A percentile compares a stretch with the other conserved stretches of the same genome.
Conservation (phyloP, 495 filamentous ascomycete genomes). For the Paragyromitra xinjiangensis region DNA sequence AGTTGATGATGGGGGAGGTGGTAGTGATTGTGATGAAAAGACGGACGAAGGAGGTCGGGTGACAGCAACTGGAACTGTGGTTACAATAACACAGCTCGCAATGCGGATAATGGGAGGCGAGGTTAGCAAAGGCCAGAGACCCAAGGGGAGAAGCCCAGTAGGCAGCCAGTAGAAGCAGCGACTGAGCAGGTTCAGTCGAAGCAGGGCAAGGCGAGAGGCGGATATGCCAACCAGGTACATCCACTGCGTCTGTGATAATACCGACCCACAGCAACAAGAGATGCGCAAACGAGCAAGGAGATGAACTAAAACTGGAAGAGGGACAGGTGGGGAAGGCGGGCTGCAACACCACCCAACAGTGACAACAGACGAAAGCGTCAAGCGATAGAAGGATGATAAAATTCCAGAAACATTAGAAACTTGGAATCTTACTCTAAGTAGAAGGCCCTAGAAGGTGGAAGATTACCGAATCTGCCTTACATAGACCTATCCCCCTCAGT, state of each 20-base stretch:
- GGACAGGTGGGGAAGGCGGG: neutral
- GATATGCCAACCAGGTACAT: conserved; percentile 24
- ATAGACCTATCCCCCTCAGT: neutral
- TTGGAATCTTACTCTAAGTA: no score
- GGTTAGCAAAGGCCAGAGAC: neutral
- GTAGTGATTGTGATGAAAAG: neutral
- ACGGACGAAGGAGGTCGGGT: neutral
- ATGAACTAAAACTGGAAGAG: neutral
- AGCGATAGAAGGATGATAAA: conserved; percentile 1
- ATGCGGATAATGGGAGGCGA: neutral
- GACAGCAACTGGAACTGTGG: neutral
- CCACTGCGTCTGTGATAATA: neutral
- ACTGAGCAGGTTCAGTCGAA: neutral
- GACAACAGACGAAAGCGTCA: neutral
- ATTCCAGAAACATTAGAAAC: neutral
- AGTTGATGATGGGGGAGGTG: neutral
- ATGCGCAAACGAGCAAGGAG: neutral
- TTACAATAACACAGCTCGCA: conserved; percentile 1
- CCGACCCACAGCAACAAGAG: neutral
- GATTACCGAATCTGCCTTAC: no score
- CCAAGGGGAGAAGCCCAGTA: neutral
- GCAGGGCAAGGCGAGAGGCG: conserved; percentile 13
- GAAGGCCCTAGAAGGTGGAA: no score
- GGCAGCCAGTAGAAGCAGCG: conserved; percentile 10
- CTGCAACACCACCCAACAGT: neutral